Evolutionary conservation across 2,329 filamentous ascomycete species (phyloP).

Genomic region (Neocucurbitaria cava): DNA sequence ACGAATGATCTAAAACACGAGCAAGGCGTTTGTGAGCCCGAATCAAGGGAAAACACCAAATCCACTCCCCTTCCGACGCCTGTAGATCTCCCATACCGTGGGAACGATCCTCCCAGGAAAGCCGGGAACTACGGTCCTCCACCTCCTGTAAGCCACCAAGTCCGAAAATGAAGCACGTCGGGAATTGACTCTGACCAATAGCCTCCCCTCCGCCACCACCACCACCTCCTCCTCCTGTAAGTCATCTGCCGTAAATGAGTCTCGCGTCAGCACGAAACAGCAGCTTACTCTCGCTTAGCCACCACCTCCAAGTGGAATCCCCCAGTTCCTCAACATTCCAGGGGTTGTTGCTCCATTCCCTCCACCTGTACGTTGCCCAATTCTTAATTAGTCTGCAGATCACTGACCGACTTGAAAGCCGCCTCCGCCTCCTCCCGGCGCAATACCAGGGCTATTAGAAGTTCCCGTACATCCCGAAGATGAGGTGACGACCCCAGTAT

Average conservation of each 20-base stretch:
- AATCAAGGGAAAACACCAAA: background rate
- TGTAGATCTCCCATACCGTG: background rate
- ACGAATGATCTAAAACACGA: background rate
- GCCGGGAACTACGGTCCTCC: background rate
- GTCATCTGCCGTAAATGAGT: background rate
- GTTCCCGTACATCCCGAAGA: slow-evolving; percentile 3
- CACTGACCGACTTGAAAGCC: slow-evolving; percentile 4
- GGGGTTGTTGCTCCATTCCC: background rate
- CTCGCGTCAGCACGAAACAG: background rate
- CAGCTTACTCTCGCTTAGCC: background rate
- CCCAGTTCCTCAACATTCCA: background rate
- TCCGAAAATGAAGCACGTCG: background rate
- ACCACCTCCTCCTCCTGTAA: slow-evolving; percentile 17
- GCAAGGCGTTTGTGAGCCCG: background rate
- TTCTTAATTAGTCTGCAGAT: too few species aligned
- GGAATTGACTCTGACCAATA: background rate
- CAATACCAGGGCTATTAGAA: background rate
- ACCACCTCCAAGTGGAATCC: slow-evolving; percentile 3
- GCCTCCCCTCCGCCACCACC: too few species aligned
- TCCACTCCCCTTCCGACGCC: background rate
- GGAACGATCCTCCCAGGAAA: background rate
- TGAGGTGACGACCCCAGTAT: slow-evolving; percentile 16
- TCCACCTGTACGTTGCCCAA: background rate
- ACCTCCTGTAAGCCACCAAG: background rate
- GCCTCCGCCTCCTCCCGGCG: slow-evolving; percentile 18